These are phyloP conservation scores for Hibiscus mutabilis DNA, from an alignment of 345 rosid species.

Conservation along the genomic window DNA sequence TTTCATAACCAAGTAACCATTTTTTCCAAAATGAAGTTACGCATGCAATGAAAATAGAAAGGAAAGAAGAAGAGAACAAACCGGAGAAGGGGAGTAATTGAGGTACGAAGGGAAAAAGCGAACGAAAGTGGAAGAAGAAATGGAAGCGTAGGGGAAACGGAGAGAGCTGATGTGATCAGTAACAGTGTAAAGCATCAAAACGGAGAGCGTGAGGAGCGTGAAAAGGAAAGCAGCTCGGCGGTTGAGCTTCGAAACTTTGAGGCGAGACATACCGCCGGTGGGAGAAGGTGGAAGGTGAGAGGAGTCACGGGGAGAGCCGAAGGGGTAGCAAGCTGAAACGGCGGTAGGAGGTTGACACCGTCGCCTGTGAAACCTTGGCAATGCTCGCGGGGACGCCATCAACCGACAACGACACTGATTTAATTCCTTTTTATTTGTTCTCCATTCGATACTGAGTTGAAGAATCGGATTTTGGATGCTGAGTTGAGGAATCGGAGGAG, in stretches of 20 bases:
- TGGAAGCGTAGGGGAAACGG: slow-evolving; percentile 10
- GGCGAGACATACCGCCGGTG: background rate
- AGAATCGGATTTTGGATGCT: background rate
- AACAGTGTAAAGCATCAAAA: slow-evolving; percentile 27
- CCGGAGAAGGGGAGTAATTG: slow-evolving; percentile 5
- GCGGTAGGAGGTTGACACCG: background rate
- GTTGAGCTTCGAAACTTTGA: slow-evolving; percentile 5
- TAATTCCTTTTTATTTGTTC: background rate
- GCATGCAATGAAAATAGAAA: background rate
- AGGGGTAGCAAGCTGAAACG: background rate
- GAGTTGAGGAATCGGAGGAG: background rate
- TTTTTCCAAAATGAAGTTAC: background rate
- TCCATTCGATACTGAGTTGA: too few species aligned
- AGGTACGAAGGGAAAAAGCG: slow-evolving; percentile 17
- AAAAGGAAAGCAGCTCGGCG: slow-evolving; percentile 23
- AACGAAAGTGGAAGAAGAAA: slow-evolving; percentile 8
- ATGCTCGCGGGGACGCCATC: slow-evolving; percentile 20
- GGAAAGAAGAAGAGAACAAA: background rate
- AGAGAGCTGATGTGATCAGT: slow-evolving; percentile 19
- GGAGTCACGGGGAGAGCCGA: background rate
- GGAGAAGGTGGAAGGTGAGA: background rate
- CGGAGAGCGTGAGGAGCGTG: slow-evolving; percentile 16
- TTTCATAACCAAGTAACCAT: background rate
- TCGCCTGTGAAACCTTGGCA: slow-evolving; percentile 12
- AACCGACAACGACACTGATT: background rate